Evolutionary conservation across 768 basidiomycete species (phyloP).

Genomic region (Daedaleopsis sinensis): DNA sequence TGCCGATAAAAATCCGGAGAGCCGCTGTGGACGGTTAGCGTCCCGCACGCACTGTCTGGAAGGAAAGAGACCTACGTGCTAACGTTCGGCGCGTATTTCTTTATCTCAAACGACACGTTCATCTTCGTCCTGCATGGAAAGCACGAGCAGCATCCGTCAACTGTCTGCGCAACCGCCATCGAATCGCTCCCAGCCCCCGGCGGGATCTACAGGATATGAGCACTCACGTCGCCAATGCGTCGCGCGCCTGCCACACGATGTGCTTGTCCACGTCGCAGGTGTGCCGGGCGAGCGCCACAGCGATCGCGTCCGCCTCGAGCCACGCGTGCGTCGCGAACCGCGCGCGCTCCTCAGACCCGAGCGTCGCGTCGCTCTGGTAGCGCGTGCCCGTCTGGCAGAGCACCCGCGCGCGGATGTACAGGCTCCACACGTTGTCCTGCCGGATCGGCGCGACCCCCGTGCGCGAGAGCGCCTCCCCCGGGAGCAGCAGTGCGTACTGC

Average conservation of each 20-base stretch:
- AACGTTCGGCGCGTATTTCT: constrained; percentile 9
- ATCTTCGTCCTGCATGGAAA: constrained; percentile 4
- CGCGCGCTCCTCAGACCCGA: constrained; percentile 9
- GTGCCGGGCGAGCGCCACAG: constrained; percentile 6
- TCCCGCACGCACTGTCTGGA: not conserved
- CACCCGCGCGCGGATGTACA: constrained; percentile 6
- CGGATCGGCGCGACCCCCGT: constrained; percentile 16
- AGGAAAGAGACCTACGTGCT: not conserved
- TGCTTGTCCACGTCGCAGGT: constrained; percentile 6
- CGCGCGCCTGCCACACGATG: constrained; percentile 6
- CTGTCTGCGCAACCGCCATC: not conserved
- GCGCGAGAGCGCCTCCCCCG: constrained; percentile 13
- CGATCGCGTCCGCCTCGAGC: constrained; percentile 16
- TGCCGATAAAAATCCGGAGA: constrained; percentile 5
- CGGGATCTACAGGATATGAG: no score
- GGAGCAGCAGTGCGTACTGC: constrained; percentile 6
- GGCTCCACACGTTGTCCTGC: constrained; percentile 11
- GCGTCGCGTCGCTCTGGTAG: constrained; percentile 1
- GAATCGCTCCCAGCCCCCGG: no score
- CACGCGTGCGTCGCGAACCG: constrained; percentile 13
- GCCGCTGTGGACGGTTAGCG: not conserved
- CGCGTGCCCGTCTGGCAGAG: constrained; percentile 8
- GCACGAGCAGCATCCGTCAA: not conserved
- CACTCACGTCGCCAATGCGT: constrained; percentile 12
- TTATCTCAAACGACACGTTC: constrained; percentile 10